Evolutionary conservation across 257 asterid species (phyloP), one percentile per base, ranked within the genome.

Genomic region (Mentha longifolia): DNA sequence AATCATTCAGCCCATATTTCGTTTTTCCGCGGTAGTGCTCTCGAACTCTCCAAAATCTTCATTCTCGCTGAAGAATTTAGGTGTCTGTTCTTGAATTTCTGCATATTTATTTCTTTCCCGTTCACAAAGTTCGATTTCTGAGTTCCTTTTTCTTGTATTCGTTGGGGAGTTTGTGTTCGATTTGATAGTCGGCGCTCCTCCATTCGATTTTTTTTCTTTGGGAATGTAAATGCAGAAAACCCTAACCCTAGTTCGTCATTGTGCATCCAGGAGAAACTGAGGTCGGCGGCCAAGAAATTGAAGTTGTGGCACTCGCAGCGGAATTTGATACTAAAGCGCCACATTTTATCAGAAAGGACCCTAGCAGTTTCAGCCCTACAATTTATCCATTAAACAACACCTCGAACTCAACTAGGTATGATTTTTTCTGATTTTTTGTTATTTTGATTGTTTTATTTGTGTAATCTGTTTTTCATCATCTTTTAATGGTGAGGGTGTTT

Each of bases 191-290:
- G 41, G 46, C 17, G 57, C 51, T 15, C 47, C 43, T 25, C 61
- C 28, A 50, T 61, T 65, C 25, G 22, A 61, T 46, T 49, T 3
- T 35, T 16, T 20, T 30, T 30, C 11, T 46, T 58, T 39, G 14
- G 42, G 57, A 41, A 11, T 43, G 7, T 52, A 16, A 39, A 60
- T 50, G 70, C 47, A 19, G 66, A 56, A 67, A 78, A 76, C 88
- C 85, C 84, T 84, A 84, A 70, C 77, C 79, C 75, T 76, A 71
- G 37, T 50, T 52, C 62, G 35, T 33, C 16, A 19, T 67, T 61
- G 37, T 52, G 74, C 71, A 74, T 33, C 71, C 62, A 42, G 28
- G 9, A 15, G 60, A 58, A 54, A 58, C 61, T 63, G 75, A 68
- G 65, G 69, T 73, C 54, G 62, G 58, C 33, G 70, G 74, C 49